These are phyloP conservation scores for Populus tomentosa DNA, from an alignment of 441 rosid species.

Conservation along the genomic window DNA sequence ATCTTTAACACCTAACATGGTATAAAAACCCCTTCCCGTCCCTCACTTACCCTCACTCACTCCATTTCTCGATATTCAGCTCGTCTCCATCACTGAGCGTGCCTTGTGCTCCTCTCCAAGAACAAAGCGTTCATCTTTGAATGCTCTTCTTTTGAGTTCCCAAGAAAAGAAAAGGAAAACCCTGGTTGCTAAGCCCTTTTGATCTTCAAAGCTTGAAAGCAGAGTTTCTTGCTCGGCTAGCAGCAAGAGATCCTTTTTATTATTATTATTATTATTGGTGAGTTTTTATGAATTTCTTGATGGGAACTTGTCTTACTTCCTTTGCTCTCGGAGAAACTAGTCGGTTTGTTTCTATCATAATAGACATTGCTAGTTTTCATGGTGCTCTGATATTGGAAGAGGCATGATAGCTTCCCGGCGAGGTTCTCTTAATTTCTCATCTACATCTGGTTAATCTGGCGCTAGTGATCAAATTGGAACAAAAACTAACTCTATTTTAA, in stretches of 20 bases:
- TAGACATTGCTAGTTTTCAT: neutral
- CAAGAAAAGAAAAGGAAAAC: neutral
- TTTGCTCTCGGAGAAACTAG: no score
- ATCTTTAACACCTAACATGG: neutral
- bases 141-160: slow-evolving; percentile 26
- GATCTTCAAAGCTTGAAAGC: neutral
- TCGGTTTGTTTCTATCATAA: no score
- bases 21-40: slow-evolving; percentile 11
- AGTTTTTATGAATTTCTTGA: neutral
- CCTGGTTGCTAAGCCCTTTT: neutral
- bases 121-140: slow-evolving; percentile 24
- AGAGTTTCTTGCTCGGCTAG: neutral
- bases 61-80: neutral
- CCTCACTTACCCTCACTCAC: neutral
- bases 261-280: neutral
- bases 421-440: neutral
- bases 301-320: neutral
- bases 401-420: neutral
- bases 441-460: neutral
- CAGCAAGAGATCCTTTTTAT: neutral
- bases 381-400: neutral
- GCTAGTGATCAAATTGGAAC: neutral
- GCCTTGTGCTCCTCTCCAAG: neutral
- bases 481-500: no score
- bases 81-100: neutral